Percentiles rank a stretch among this genome's conserved stretches.
phyloP scores from a whole-genome alignment of 2,329 filamentous ascomycete species.

The Alternaria hordeiaustralica region DNA sequence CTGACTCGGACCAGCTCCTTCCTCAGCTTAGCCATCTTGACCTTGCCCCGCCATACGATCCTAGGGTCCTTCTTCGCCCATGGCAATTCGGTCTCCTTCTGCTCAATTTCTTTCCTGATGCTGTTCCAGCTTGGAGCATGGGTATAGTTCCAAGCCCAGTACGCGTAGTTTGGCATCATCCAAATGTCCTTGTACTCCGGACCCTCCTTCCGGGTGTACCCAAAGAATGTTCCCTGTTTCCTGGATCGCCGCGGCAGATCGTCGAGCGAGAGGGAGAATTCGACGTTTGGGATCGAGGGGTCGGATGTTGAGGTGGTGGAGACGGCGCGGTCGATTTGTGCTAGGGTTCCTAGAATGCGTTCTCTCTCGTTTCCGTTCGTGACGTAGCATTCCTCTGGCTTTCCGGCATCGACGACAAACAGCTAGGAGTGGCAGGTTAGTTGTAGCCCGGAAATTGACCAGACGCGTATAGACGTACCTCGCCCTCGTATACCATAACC shows the following conservation, averaged over 20 bases:
- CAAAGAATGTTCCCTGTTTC: constrained; percentile 35
- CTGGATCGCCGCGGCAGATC: constrained; percentile 41
- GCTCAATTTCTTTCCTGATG: constrained; percentile 36
- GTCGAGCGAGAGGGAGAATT: constrained; percentile 42
- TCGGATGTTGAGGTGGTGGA: constrained; percentile 34
- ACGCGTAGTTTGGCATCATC: constrained; percentile 47
- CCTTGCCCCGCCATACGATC: constrained; percentile 43
- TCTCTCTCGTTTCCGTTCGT: constrained; percentile 44
- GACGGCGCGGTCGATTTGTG: constrained; percentile 42
- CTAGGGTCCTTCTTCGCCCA: constrained; percentile 41
- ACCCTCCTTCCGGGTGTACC: constrained; percentile 39
- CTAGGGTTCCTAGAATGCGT: constrained; percentile 43
- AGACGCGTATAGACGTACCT: constrained; percentile 25
- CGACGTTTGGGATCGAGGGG: constrained; percentile 38
- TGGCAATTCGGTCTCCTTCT: constrained; percentile 27
- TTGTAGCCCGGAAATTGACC: neutral
- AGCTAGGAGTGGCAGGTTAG: constrained; percentile 27
- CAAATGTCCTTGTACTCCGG: constrained; percentile 40
- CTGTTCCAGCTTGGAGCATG: constrained; percentile 45
- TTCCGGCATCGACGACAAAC: constrained; percentile 40
- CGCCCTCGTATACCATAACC: constrained; percentile 38
- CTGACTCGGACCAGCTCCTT: constrained; percentile 38
- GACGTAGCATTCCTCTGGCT: constrained; percentile 42
- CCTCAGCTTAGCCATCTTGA: constrained; percentile 41
- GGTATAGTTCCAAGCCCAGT: constrained; percentile 47